Percentiles rank a stretch among this genome's conserved stretches.
These are phyloP conservation scores for Chrysosporium queenslandicum DNA, from an alignment of 2,329 filamentous ascomycete genomes.

Conservation along the genomic window DNA sequence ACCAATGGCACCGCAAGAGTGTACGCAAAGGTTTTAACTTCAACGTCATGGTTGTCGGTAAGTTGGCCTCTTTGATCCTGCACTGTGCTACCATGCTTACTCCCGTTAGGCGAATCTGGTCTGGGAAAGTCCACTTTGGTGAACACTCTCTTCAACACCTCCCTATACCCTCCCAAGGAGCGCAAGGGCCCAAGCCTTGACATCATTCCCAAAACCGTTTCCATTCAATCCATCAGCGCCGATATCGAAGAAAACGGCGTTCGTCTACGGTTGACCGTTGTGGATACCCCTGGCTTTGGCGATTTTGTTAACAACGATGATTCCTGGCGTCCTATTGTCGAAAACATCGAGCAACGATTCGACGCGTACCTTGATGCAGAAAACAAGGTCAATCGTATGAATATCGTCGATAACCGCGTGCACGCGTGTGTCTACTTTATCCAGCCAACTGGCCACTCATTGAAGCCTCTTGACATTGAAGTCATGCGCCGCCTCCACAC, in stretches of 20 bases:
- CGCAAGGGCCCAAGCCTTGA: constrained; percentile 94
- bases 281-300: constrained; percentile 95
- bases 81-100: not conserved
- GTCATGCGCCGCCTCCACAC: constrained; percentile 99
- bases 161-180: constrained; percentile 96
- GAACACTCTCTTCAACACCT: constrained; percentile 99
- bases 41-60: constrained; percentile 99
- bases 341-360: constrained; percentile 99
- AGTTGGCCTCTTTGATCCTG: constrained; percentile 34
- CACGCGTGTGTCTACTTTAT: constrained; percentile 99
- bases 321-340: constrained; percentile 96
- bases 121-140: constrained; percentile 98
- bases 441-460: constrained; percentile 92
- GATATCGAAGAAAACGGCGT: constrained; percentile 99
- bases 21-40: constrained; percentile 99
- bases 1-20: constrained; percentile 99
- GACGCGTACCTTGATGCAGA: constrained; percentile 97
- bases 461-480: constrained; percentile 98
- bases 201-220: constrained; percentile 96
- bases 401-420: constrained; percentile 98
- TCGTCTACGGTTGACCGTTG: constrained; percentile 87
- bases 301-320: constrained; percentile 99
- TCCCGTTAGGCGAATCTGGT: constrained; percentile 76
- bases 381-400: constrained; percentile 99
- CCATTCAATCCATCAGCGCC: constrained; percentile 87